Evolutionary conservation across 257 asterid genomes (phyloP).

Genomic region (Solanum commersonii): DNA sequence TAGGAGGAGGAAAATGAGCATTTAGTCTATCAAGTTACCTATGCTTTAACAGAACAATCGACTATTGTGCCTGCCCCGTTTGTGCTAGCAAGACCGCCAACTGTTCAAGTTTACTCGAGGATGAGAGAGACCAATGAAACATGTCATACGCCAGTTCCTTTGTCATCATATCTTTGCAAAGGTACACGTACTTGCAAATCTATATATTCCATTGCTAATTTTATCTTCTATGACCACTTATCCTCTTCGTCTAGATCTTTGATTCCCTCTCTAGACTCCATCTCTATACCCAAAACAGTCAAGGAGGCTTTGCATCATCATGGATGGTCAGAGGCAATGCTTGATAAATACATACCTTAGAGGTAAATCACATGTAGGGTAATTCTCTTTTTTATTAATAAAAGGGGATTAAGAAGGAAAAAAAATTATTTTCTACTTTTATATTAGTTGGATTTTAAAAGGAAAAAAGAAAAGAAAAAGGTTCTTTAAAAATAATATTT

Average conservation of each 20-base stretch:
- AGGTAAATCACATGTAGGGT: not conserved
- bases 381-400: not conserved
- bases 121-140: not conserved
- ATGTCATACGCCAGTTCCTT: not conserved
- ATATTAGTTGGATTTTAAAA: not conserved
- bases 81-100: not conserved
- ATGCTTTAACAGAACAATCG: not conserved
- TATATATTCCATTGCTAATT: not conserved
- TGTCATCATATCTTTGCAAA: not conserved
- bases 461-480: not conserved
- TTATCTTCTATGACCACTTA: not conserved
- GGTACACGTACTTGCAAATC: not conserved
- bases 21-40: not conserved
- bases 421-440: not conserved
- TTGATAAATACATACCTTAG: not conserved
- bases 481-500: not conserved
- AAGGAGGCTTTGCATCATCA: not conserved
- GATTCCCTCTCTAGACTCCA: too few species aligned
- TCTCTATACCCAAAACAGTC: too few species aligned
- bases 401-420: not conserved
- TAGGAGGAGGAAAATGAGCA: not conserved
- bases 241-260: not conserved
- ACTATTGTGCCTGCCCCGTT: not conserved
- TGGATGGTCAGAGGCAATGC: not conserved
- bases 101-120: not conserved